A percentile compares a stretch with the other conserved stretches of the same genome.
phyloP scores from a whole-genome alignment of 345 rosid species.

The Anacardium occidentale region DNA sequence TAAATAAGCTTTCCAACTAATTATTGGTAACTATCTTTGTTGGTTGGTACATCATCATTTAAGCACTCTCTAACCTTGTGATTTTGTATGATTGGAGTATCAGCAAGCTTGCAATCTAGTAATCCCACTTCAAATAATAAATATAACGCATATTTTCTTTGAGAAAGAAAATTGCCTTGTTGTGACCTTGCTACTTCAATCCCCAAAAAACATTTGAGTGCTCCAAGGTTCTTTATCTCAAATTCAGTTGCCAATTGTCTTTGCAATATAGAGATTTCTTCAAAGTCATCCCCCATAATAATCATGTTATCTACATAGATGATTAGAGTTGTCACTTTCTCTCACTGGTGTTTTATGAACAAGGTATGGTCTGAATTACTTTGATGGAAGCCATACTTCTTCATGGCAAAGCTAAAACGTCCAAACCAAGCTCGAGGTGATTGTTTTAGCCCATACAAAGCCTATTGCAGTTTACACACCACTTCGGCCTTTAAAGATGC shows the following conservation, averaged over 20 bases:
- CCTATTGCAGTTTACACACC: neutral
- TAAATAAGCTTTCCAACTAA: too few relatives aligned
- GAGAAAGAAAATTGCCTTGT: neutral
- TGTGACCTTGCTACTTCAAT: neutral
- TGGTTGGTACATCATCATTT: neutral
- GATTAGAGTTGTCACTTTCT: too few relatives aligned
- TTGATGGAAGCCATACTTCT: neutral
- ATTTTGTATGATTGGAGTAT: too few relatives aligned
- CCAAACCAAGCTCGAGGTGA: conserved; percentile 25
- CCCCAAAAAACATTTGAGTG: conserved; percentile 11
- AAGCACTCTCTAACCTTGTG: neutral
- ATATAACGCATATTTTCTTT: too few relatives aligned
- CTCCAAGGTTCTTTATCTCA: neutral
- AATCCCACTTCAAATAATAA: neutral
- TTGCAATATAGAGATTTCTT: neutral
- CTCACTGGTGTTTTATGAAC: neutral
- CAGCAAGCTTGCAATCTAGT: neutral
- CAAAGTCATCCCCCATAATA: too few relatives aligned
- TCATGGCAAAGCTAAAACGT: conserved; percentile 6
- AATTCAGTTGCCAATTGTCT: neutral
- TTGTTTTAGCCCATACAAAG: conserved; percentile 10
- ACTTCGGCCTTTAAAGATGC: neutral
- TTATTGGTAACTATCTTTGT: neutral
- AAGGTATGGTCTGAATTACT: conserved; percentile 3
- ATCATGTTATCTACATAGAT: too few relatives aligned